Base-by-base conservation (phyloP, 75 land plant species). In the Pinus taeda region DNA sequence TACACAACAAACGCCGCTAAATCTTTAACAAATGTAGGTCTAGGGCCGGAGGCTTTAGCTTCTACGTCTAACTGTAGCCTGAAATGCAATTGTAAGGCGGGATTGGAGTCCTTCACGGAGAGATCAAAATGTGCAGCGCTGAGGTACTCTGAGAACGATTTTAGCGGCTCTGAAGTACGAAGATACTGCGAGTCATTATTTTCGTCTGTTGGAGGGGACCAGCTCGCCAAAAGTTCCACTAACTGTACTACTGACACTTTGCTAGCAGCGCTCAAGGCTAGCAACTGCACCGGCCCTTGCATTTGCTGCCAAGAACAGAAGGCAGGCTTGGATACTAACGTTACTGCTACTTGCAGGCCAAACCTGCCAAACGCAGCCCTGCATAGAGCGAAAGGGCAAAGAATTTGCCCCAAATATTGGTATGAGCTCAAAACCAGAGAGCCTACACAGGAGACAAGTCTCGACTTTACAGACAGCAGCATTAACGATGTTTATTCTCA, bases 401-500 rank as follows among this genome's bases (percentile, higher is more conserved):
- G 55, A 39, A 12, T 12, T 69, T 69, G 55, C 12, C 55, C 55
- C 12, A 49, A 49, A 49, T 49, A 49, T 49, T 9, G 55, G 12
- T 11, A 11, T 49, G 55, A 49, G 55, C 55, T 69, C 1, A n/a
- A 39, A 69, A 69, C 45, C n/a, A 22, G 11, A 42, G 36, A 69
- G 13, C 11, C 72, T 22, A 15, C 36, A 22, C 24, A 42, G 20
- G 49, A 37, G 22, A 42, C 22, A 69, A 69, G 72, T 69, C 72
- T 20, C 24, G 72, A 69, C 55, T 69, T 69, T 55, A 69, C 36
- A 69, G 24, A 15, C 72, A 2, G 55, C 55, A 9, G 55, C 55
- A 49, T 49, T 49, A 45, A 69, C 53, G 72, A 69, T 37, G 72
- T 53, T 20, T 69, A 42, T n/a, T 69, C 72, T 15, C 72, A 42